These are phyloP conservation scores for Tolypocladium ovalisporum DNA, from an alignment of 2,329 filamentous ascomycete genomes.

Conservation along the genomic window DNA sequence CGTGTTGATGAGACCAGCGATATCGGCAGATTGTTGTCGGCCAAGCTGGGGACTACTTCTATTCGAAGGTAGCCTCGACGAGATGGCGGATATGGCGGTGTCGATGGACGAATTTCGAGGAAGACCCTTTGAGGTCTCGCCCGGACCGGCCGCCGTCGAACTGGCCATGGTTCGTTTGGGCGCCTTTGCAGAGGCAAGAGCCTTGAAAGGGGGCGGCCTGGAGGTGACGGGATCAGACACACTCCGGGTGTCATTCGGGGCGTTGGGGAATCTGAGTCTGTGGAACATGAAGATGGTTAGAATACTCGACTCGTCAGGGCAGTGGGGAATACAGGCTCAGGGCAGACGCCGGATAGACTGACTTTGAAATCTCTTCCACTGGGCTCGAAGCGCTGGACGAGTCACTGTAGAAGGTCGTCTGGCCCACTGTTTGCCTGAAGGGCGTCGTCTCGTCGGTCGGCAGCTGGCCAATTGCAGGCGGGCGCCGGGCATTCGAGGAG, in stretches of 20 bases:
- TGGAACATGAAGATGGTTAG: background rate
- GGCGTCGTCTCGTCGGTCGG: slow-evolving; percentile 2
- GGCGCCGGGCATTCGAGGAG: slow-evolving; percentile 13
- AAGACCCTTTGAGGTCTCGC: slow-evolving; percentile 25
- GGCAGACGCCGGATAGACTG: slow-evolving; percentile 11
- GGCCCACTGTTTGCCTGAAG: slow-evolving; percentile 6
- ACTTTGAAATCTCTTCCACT: slow-evolving; percentile 21
- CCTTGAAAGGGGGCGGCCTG: slow-evolving; percentile 23
- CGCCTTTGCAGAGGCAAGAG: slow-evolving; percentile 10
- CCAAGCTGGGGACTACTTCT: slow-evolving; percentile 45
- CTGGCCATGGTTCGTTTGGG: slow-evolving; percentile 36
- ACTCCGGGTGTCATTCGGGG: slow-evolving; percentile 39
- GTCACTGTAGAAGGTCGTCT: slow-evolving; percentile 24
- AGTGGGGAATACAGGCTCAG: background rate
- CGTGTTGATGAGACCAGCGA: slow-evolving; percentile 66
- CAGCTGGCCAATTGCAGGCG: slow-evolving; percentile 8
- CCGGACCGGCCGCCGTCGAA: slow-evolving; percentile 27
- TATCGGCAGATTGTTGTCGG: slow-evolving; percentile 57
- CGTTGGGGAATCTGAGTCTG: slow-evolving; percentile 15
- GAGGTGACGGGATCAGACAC: slow-evolving; percentile 31
- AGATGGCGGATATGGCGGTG: slow-evolving; percentile 75
- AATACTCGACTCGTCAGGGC: background rate
- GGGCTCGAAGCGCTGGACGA: slow-evolving; percentile 23
- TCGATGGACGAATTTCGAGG: slow-evolving; percentile 83
- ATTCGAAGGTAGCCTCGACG: slow-evolving; percentile 40